Evolutionary conservation across 2,329 filamentous ascomycete species (phyloP).

Genomic region (Cercospora citrullina): DNA sequence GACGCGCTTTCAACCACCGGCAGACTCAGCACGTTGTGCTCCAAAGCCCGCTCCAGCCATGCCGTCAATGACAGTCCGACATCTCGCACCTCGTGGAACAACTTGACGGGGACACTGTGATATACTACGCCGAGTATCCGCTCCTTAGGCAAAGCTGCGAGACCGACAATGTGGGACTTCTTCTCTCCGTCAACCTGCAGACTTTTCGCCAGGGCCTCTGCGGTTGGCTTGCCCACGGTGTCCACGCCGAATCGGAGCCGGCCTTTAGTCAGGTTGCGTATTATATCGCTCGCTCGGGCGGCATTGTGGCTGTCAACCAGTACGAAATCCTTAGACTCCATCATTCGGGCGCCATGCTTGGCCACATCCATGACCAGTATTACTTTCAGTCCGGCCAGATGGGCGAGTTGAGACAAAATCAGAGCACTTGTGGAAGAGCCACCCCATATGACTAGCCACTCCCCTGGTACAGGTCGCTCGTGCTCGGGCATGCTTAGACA

Average conservation of each 20-base stretch:
- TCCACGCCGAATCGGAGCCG: conserved; percentile 23
- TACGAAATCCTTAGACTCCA: conserved; percentile 21
- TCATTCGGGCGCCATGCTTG: conserved; percentile 26
- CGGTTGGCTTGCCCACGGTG: conserved; percentile 26
- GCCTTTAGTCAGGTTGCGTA: conserved; percentile 18
- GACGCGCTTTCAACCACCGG: conserved; percentile 19
- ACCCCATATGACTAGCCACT: conserved; percentile 43
- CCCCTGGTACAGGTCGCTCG: conserved; percentile 16
- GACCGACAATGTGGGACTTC: conserved; percentile 57
- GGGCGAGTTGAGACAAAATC: conserved; percentile 45
- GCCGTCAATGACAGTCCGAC: conserved; percentile 21
- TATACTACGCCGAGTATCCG: conserved; percentile 50
- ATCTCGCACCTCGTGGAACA: conserved; percentile 60
- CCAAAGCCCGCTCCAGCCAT: conserved; percentile 24
- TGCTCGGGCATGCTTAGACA: conserved; percentile 36
- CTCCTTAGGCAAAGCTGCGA: conserved; percentile 65
- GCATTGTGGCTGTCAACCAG: conserved; percentile 25
- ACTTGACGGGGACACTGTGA: conserved; percentile 70
- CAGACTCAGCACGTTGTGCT: conserved; percentile 11
- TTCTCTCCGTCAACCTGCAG: conserved; percentile 9
- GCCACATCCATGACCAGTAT: conserved; percentile 53
- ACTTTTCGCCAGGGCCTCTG: conserved; percentile 21
- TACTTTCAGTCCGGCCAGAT: conserved; percentile 39
- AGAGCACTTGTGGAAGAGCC: conserved; percentile 47
- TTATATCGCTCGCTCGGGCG: conserved; percentile 21